These are phyloP conservation scores for Epicoccum sorghinum DNA, from an alignment of 2,329 filamentous ascomycete species.

Conservation along the genomic window DNA sequence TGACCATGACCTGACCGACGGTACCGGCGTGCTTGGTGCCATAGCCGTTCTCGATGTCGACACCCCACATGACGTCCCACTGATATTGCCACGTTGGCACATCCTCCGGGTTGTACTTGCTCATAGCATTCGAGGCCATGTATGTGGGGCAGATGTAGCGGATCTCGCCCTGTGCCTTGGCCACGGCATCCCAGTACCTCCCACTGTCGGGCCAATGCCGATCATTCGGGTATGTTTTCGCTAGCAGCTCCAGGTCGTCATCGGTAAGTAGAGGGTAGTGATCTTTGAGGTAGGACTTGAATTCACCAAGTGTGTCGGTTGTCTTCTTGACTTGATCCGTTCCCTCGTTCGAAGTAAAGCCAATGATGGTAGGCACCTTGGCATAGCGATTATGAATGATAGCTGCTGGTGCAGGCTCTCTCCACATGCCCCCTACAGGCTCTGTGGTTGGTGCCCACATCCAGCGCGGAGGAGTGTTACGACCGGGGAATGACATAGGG, in stretches of 20 bases:
- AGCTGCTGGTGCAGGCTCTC: slow-evolving; percentile 34
- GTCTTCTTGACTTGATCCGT: slow-evolving; percentile 48
- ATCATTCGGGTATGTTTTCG: slow-evolving; percentile 40
- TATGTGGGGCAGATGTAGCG: slow-evolving; percentile 45
- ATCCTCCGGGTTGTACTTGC: slow-evolving; percentile 30
- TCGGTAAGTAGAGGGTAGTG: slow-evolving; percentile 59
- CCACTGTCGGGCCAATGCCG: slow-evolving; percentile 43
- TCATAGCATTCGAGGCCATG: slow-evolving; percentile 40
- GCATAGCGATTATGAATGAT: slow-evolving; percentile 36
- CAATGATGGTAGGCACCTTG: slow-evolving; percentile 41
- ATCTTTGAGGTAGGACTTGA: slow-evolving; percentile 41
- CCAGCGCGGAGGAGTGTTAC: slow-evolving; percentile 41
- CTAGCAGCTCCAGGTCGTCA: slow-evolving; percentile 51
- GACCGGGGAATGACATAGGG: slow-evolving; percentile 41
- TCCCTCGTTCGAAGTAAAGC: slow-evolving; percentile 48
- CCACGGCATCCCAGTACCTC: slow-evolving; percentile 39
- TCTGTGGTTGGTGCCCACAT: slow-evolving; percentile 46
- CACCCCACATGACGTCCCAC: slow-evolving; percentile 43
- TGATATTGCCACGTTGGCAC: slow-evolving; percentile 42
- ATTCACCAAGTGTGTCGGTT: slow-evolving; percentile 47
- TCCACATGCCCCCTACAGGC: slow-evolving; percentile 37
- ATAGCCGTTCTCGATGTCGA: slow-evolving; percentile 39
- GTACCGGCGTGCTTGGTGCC: slow-evolving; percentile 43
- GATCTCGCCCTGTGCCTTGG: slow-evolving; percentile 43
- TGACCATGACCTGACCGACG: slow-evolving; percentile 42